A percentile compares a stretch with the other conserved stretches of the same genome.
Evolutionary conservation across 768 basidiomycete species (phyloP).

Genomic region (Gloeophyllum trabeum): DNA sequence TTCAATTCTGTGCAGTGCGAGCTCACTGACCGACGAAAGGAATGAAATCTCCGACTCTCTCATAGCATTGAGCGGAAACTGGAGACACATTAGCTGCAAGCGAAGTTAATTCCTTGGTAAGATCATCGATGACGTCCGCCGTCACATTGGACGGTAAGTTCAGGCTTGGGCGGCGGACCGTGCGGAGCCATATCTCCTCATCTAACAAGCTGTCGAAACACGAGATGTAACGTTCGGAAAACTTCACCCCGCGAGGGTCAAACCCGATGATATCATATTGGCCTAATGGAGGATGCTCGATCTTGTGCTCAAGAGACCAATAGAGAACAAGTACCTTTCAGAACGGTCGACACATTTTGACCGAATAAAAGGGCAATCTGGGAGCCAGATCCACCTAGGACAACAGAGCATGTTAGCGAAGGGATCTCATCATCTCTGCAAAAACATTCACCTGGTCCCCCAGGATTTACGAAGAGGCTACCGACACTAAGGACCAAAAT

Average conservation of each 20-base stretch:
- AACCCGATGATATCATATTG: not conserved
- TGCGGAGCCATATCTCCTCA: not conserved
- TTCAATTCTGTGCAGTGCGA: not conserved
- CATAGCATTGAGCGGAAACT: not conserved
- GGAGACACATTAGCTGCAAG: not conserved
- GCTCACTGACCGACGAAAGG: not conserved
- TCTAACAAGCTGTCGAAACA: not conserved
- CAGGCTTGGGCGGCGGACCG: not conserved
- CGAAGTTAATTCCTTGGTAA: not conserved
- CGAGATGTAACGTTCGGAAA: not conserved
- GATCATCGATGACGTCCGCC: not conserved
- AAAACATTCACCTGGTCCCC: not conserved
- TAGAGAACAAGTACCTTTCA: not conserved
- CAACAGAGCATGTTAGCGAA: not conserved
- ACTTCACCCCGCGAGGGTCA: not conserved
- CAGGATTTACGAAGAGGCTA: not conserved
- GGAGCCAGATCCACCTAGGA: not conserved
- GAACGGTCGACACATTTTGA: not conserved
- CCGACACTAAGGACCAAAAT: not conserved
- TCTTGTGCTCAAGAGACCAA: not conserved
- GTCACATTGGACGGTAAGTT: not conserved
- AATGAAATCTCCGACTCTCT: not conserved
- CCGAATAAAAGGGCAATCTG: not conserved
- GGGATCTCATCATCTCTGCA: not conserved
- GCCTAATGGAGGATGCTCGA: not conserved